A percentile compares a stretch with the other conserved stretches of the same genome.
phyloP scores from a whole-genome alignment of 73 alveolate species.

The Paramecium pentaurelia region DNA sequence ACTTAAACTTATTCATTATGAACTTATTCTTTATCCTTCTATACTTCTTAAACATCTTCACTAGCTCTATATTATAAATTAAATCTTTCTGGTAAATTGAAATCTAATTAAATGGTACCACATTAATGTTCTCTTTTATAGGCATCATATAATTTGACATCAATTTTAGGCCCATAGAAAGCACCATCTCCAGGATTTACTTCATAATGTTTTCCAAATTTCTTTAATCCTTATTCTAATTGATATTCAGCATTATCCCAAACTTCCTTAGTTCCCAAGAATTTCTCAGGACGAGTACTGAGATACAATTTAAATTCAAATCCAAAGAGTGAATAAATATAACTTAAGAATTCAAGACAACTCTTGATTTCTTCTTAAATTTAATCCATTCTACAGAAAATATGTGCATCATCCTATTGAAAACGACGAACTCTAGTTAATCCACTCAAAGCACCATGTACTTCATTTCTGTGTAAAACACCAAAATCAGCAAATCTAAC shows the following conservation, averaged over 20 bases:
- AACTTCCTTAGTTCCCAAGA: slow-evolving; percentile 90
- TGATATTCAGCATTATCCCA: slow-evolving; percentile 97
- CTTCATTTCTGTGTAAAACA: slow-evolving; percentile 99
- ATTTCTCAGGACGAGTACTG: slow-evolving; percentile 95
- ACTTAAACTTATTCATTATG: slow-evolving; percentile 40
- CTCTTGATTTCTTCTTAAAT: slow-evolving; percentile 87
- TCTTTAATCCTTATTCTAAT: slow-evolving; percentile 86
- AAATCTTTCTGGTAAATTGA: slow-evolving; percentile 98
- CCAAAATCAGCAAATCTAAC: slow-evolving; percentile 99
- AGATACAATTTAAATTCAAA: slow-evolving; percentile 91
- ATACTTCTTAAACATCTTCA: slow-evolving; percentile 69
- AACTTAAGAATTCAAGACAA: slow-evolving; percentile 82
- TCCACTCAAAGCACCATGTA: slow-evolving; percentile 98
- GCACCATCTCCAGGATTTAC: slow-evolving; percentile 99
- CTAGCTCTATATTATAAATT: slow-evolving; percentile 89
- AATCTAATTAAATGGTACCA: slow-evolving; percentile 97
- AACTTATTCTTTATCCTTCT: slow-evolving; percentile 17
- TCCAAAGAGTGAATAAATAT: slow-evolving; percentile 90
- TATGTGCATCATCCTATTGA: slow-evolving; percentile 99
- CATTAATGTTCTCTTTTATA: slow-evolving; percentile 99
- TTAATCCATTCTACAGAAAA: slow-evolving; percentile 98
- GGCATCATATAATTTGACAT: slow-evolving; percentile 97
- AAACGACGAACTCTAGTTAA: slow-evolving; percentile 99
- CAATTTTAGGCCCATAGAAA: slow-evolving; percentile 99
- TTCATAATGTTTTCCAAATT: slow-evolving; percentile 97